These are phyloP conservation scores for Botrytis tulipae DNA, from an alignment of 2,329 filamentous ascomycete genomes.

Conservation along the genomic window DNA sequence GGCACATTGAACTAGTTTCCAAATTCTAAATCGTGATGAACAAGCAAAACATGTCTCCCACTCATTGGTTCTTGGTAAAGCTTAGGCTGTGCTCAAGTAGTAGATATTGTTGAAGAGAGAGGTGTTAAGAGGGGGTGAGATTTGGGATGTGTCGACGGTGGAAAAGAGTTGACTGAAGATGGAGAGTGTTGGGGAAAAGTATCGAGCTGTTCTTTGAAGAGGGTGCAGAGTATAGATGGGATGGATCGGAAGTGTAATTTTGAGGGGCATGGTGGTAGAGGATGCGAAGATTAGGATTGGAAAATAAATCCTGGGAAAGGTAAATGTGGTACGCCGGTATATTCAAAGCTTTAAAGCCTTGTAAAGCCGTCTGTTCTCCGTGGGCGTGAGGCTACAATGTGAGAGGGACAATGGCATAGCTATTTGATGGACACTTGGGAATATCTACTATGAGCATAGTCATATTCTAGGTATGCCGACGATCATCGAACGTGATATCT, in stretches of 20 bases:
- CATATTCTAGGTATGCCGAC: not conserved
- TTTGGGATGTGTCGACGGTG: not conserved
- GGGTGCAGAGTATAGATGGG: conserved; percentile 59
- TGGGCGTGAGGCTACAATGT: fast-evolving
- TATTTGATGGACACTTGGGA: not conserved
- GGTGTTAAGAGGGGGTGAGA: conserved; percentile 37
- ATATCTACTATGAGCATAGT: not conserved
- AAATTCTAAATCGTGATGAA: no score
- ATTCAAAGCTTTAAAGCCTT: not conserved
- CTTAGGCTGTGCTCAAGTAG: no score
- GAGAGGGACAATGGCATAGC: not conserved
- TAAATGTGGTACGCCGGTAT: no score
- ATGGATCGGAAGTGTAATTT: conserved; percentile 53
- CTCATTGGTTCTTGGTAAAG: no score
- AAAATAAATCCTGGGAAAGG: not conserved
- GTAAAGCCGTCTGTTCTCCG: no score
- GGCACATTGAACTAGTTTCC: no score
- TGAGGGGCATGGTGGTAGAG: conserved; percentile 46
- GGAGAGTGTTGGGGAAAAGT: conserved; percentile 53
- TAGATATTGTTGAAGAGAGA: no score
- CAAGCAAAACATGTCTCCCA: no score
- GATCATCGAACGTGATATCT: not conserved
- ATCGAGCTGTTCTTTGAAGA: conserved; percentile 59
- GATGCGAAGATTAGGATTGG: not conserved
- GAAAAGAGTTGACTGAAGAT: conserved; percentile 49